These are phyloP conservation scores for Simmondsia chinensis DNA, from an alignment of 148 eudicot genomes.

Conservation along the genomic window DNA sequence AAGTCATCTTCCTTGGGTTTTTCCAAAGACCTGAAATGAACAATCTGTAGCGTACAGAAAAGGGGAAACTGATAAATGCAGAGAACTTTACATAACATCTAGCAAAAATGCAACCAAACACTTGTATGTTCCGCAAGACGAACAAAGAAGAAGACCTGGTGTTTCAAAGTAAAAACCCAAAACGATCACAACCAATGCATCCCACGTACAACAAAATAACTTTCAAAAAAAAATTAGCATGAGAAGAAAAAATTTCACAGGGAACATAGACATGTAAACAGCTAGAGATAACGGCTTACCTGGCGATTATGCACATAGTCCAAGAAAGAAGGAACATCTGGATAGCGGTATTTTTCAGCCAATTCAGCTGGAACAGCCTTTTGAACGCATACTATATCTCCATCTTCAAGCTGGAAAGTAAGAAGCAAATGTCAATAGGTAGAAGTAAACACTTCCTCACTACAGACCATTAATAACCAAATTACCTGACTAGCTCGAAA, in stretches of 20 bases:
- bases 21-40: conserved; percentile 81
- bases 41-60: conserved; percentile 37
- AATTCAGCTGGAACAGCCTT: conserved; percentile 34
- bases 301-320: conserved; percentile 72
- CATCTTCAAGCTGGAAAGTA: conserved; percentile 60
- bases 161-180: background rate
- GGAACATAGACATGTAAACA: background rate
- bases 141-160: background rate
- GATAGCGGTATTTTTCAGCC: conserved; percentile 42
- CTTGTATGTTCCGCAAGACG: too few relatives aligned
- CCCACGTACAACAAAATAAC: background rate
- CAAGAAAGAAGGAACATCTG: conserved; percentile 61
- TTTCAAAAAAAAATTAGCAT: background rate
- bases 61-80: background rate
- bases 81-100: too few relatives aligned
- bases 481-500: conserved; percentile 58
- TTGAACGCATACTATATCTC: conserved; percentile 71
- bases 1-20: conserved; percentile 94
- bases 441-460: background rate
- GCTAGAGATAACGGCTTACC: conserved; percentile 21
- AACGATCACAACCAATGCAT: background rate
- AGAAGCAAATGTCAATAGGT: background rate
- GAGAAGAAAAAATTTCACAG: background rate
- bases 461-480: background rate
- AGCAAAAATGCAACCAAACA: too few relatives aligned